Conservation (phyloP, 768 basidiomycete species). For the Podaxis mareebaensis region DNA sequence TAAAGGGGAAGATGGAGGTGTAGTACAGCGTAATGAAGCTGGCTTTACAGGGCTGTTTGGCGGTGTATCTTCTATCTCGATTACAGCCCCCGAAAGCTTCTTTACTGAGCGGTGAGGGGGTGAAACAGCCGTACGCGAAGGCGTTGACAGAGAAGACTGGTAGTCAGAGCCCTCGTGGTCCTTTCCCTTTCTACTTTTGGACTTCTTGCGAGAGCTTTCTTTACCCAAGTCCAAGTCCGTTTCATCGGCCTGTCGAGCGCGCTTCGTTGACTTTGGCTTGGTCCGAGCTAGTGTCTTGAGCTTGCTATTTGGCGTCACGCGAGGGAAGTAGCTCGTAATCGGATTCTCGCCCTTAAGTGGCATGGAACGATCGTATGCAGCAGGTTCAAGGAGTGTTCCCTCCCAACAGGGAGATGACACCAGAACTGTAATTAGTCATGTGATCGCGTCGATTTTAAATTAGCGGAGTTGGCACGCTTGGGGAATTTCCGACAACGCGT, state of each 20-base stretch:
- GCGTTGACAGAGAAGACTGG: neutral
- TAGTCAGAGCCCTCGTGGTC: neutral
- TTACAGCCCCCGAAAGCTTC: neutral
- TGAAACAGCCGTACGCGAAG: neutral
- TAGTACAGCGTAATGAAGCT: neutral
- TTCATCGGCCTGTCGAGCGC: constrained; percentile 2
- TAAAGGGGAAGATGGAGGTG: constrained; percentile 11
- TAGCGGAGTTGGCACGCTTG: constrained; percentile 36
- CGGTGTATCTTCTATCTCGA: constrained; percentile 5
- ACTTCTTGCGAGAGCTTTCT: constrained; percentile 6
- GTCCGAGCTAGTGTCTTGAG: neutral
- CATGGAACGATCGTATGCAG: constrained; percentile 4
- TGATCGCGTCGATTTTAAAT: constrained; percentile 20
- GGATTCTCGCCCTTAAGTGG: constrained; percentile 24
- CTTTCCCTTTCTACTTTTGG: neutral
- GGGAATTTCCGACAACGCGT: constrained; percentile 40
- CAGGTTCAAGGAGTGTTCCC: neutral
- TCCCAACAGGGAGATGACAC: neutral
- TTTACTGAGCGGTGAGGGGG: neutral
- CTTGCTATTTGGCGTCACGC: neutral
- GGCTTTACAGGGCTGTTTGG: neutral
- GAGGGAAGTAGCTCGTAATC: constrained; percentile 25
- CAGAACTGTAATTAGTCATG: constrained; percentile 2
- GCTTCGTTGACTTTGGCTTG: neutral
- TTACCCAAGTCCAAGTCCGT: neutral